These are phyloP conservation scores for Hysterium pulicare DNA, from an alignment of 2,329 filamentous ascomycete species.

Conservation along the genomic window DNA sequence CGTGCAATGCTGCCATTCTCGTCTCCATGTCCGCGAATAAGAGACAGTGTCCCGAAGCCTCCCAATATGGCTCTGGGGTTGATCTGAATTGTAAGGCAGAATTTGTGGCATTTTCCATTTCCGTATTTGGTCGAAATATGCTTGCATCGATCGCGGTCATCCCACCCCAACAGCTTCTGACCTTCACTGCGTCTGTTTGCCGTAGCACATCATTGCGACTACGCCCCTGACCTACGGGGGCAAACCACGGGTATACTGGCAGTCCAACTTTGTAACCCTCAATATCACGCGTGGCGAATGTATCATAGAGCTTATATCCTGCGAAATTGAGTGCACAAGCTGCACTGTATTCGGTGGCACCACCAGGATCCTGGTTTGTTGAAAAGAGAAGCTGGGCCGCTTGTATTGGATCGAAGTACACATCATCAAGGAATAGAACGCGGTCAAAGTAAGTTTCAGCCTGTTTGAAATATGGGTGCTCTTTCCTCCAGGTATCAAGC, in stretches of 20 bases:
- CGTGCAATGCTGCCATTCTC: conserved; percentile 6
- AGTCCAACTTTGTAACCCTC: conserved; percentile 59
- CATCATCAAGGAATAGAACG: conserved; percentile 60
- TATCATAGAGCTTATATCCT: conserved; percentile 64
- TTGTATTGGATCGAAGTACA: conserved; percentile 55
- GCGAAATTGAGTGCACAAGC: conserved; percentile 66
- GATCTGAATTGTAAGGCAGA: conserved; percentile 27
- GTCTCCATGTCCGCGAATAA: conserved; percentile 34
- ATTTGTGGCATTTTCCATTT: neutral
- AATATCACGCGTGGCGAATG: conserved; percentile 64
- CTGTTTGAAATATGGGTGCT: conserved; percentile 1
- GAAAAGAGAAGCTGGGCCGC: conserved; percentile 58
- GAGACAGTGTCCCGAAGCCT: conserved; percentile 38
- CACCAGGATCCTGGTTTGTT: conserved; percentile 48
- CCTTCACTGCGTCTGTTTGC: conserved; percentile 59
- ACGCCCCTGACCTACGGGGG: conserved; percentile 43
- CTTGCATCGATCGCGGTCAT: conserved; percentile 61
- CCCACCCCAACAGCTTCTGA: conserved; percentile 69
- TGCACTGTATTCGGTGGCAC: conserved; percentile 53
- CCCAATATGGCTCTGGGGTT: conserved; percentile 32
- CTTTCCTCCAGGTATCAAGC: neutral
- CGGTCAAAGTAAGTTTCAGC: conserved; percentile 54
- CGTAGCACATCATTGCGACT: conserved; percentile 56
- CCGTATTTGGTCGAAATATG: conserved; percentile 45
- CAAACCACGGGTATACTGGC: conserved; percentile 63